Percentiles rank a stretch among this genome's conserved stretches.
Conservation (phyloP, 2,329 filamentous ascomycete species). For the Xylaria sp. region DNA sequence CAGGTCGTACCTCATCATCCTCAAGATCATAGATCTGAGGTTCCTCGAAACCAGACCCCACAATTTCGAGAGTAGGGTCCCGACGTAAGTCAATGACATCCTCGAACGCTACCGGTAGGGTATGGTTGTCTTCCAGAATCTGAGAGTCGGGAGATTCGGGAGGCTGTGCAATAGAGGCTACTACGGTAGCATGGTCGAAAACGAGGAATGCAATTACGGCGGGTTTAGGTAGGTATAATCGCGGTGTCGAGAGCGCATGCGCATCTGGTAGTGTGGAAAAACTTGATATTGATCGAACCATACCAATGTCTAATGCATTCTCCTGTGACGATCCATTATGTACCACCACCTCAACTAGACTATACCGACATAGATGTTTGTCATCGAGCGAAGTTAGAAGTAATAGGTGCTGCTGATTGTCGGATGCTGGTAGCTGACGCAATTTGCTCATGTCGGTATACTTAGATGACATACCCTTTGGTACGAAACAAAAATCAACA, state of each 20-base stretch:
- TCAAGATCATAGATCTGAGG: conserved; percentile 51
- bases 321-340: conserved; percentile 55
- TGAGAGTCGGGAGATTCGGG: conserved; percentile 81
- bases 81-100: conserved; percentile 84
- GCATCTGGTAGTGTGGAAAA: conserved; percentile 65
- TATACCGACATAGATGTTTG: conserved; percentile 69
- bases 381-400: conserved; percentile 67
- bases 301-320: conserved; percentile 63
- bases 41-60: conserved; percentile 73
- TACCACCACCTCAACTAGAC: conserved; percentile 77
- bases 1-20: conserved; percentile 59
- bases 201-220: conserved; percentile 83
- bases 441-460: conserved; percentile 62
- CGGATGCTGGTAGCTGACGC: conserved; percentile 59
- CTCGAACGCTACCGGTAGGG: conserved; percentile 76
- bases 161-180: conserved; percentile 76
- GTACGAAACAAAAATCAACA: conserved; percentile 80
- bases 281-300: conserved; percentile 73
- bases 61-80: conserved; percentile 70
- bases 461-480: conserved; percentile 61
- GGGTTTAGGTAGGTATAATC: conserved; percentile 80
- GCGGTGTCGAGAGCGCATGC: conserved; percentile 61
- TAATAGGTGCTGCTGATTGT: conserved; percentile 68
- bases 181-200: conserved; percentile 79
- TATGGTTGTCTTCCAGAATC: conserved; percentile 72